Conservation (phyloP, 208 protist species). For the Leishmania tropica region DNA sequence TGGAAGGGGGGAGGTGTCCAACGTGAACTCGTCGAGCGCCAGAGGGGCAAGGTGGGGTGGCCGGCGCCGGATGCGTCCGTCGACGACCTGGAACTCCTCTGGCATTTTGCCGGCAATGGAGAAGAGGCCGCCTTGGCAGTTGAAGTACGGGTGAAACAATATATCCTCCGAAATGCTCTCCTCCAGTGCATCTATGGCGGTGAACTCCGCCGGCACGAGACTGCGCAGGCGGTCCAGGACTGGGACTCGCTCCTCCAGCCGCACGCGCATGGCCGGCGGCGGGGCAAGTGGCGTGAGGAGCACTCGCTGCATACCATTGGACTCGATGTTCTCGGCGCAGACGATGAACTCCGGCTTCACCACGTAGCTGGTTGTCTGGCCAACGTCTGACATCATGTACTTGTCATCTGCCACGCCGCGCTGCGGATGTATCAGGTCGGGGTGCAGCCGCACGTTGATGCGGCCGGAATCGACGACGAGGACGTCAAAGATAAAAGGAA, state of each 20-base stretch:
- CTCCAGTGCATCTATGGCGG: slow-evolving; percentile 70
- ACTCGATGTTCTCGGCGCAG: slow-evolving; percentile 69
- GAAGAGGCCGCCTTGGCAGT: slow-evolving; percentile 86
- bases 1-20: slow-evolving; percentile 72
- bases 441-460: slow-evolving; percentile 65
- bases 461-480: slow-evolving; percentile 32
- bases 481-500: slow-evolving; percentile 84
- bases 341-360: slow-evolving; percentile 76
- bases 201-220: slow-evolving; percentile 70
- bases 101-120: slow-evolving; percentile 85
- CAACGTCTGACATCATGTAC: slow-evolving; percentile 86
- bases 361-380: slow-evolving; percentile 70
- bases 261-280: slow-evolving; percentile 78
- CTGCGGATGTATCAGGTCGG: slow-evolving; percentile 74
- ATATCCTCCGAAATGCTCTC: slow-evolving; percentile 79
- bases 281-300: slow-evolving; percentile 46
- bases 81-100: slow-evolving; percentile 84
- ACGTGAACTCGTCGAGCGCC: slow-evolving; percentile 67
- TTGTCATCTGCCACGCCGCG: slow-evolving; percentile 79
- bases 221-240: slow-evolving; percentile 78
- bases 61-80: slow-evolving; percentile 65
- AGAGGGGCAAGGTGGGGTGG: slow-evolving; percentile 76
- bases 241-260: slow-evolving; percentile 80
- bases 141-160: slow-evolving; percentile 90
- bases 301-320: slow-evolving; percentile 40